Evolutionary conservation across 2,329 filamentous ascomycete genomes (phyloP).

Genomic region (Hypoxylon sp.): DNA sequence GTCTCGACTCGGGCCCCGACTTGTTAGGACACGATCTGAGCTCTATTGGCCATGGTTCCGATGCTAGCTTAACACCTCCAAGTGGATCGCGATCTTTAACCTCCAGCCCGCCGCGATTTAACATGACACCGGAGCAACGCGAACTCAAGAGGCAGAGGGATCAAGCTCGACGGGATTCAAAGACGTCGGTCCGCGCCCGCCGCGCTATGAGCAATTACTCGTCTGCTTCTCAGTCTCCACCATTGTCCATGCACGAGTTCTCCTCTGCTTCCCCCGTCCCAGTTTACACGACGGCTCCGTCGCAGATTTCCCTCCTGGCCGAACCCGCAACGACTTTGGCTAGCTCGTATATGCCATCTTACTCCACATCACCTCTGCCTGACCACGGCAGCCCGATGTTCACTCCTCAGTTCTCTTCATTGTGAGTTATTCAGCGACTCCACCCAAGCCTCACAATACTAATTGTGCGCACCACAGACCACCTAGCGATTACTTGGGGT

Average conservation of each 20-base stretch:
- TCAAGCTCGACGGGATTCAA: constrained; percentile 68
- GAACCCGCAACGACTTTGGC: constrained; percentile 61
- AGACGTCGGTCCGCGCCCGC: constrained; percentile 63
- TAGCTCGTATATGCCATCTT: constrained; percentile 62
- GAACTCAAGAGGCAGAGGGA: constrained; percentile 72
- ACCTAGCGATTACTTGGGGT: constrained; percentile 57
- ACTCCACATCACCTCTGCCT: constrained; percentile 59
- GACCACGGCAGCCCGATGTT: constrained; percentile 54
- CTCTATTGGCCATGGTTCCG: constrained; percentile 60
- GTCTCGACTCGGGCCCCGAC: constrained; percentile 54
- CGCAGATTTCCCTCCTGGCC: constrained; percentile 63
- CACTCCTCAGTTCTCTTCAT: constrained; percentile 46
- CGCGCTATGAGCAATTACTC: constrained; percentile 61
- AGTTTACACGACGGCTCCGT: constrained; percentile 64
- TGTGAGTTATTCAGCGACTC: constrained; percentile 38
- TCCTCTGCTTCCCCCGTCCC: constrained; percentile 58
- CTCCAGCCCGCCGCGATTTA: constrained; percentile 67
- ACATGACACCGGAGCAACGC: constrained; percentile 69
- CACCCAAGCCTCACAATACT: constrained; percentile 34
- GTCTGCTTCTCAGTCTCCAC: constrained; percentile 54
- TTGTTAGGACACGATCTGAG: constrained; percentile 60
- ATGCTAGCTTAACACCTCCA: constrained; percentile 64
- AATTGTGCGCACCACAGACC: constrained; percentile 41
- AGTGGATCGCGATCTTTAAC: constrained; percentile 65
- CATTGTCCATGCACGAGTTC: constrained; percentile 57